These are phyloP conservation scores for Skeletonema potamos DNA, from an alignment of 108 stramenopile genomes.

Conservation along the genomic window DNA sequence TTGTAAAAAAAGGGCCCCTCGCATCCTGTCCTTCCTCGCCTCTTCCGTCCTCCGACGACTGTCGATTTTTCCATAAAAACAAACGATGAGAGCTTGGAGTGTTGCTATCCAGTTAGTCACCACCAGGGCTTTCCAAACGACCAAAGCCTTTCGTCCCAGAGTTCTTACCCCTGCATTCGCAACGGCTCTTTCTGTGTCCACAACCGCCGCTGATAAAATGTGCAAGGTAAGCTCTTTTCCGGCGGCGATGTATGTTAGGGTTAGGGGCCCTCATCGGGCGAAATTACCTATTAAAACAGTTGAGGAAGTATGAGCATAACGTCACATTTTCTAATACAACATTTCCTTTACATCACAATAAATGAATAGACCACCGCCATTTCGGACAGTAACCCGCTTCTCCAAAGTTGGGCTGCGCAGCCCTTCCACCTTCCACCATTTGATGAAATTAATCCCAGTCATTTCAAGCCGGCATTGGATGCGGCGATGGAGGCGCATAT, in stretches of 20 bases:
- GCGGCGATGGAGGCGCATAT: conserved; percentile 57
- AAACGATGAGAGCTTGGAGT: background rate
- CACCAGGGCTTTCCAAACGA: conserved; percentile 8
- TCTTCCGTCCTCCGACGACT: background rate
- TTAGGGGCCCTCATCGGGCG: no score
- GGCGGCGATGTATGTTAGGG: no score
- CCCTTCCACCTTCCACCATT: conserved; percentile 68
- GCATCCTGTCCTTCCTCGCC: no score
- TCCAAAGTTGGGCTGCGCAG: conserved; percentile 53
- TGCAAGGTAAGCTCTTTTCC: no score
- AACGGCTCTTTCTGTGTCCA: background rate
- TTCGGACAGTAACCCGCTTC: conserved; percentile 45
- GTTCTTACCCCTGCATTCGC: background rate
- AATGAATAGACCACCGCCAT: background rate
- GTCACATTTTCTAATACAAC: no score
- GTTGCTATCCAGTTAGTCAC: conserved; percentile 7
- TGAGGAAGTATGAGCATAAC: no score
- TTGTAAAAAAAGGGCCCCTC: no score
- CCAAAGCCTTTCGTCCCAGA: background rate
- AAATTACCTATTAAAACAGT: no score
- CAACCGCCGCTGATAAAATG: background rate
- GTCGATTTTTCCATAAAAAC: background rate
- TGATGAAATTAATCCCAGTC: conserved; percentile 31
- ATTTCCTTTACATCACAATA: no score
- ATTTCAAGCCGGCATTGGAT: conserved; percentile 59